Base-by-base conservation (phyloP, 1,139 yeast species). In the Pichia sp. region DNA sequence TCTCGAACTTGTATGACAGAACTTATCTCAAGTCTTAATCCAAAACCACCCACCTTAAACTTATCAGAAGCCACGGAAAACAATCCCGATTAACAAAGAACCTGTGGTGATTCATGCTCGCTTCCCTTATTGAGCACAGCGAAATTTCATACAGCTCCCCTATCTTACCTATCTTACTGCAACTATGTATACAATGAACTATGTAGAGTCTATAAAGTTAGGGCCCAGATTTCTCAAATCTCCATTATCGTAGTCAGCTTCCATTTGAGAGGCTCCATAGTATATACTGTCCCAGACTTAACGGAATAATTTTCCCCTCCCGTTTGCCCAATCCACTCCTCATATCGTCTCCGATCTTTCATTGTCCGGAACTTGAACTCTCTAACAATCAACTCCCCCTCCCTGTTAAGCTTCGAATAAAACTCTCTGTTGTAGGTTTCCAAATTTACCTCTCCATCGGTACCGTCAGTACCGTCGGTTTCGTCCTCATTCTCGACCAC, bases 351-450 rank as follows among this genome's bases (percentile, higher is more conserved):
- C 51, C 75, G 70, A 59, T 79, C 82, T 53, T 75, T 74, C 4
- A 78, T 68, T 0, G 82, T 79, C 49, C 71, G 70, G 62, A 78
- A 80, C 58, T 78, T 77, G 62, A 78, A 77, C 40, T 70, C 67
- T 47, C 82, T 64, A 40, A 70, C 67, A 40, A 75, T 71, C 45
- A 67, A 65, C 40, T 69, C 70, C 32, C 72, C 72, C 40, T 72
- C 67, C 58, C 70, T 75, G 58, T 73, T 78, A 29, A 50, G 56
- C n/a, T 55, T 54, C 1, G 64, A 63, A 51, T 62, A 68, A 50
- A 67, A 68, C 6, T 53, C 45, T 38, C 57, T 50, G 51, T 64
- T 68, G 56, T 68, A 68, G 11, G 53, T 57, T 1, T 59, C 61
- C 7, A 61, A 29, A 50, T 63, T 63, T 5, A 48, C 74, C 10